A percentile compares a stretch with the other conserved stretches of the same genome.
Evolutionary conservation across 495 filamentous ascomycete genomes (phyloP).

Genomic region (Penicillium ucsense): DNA sequence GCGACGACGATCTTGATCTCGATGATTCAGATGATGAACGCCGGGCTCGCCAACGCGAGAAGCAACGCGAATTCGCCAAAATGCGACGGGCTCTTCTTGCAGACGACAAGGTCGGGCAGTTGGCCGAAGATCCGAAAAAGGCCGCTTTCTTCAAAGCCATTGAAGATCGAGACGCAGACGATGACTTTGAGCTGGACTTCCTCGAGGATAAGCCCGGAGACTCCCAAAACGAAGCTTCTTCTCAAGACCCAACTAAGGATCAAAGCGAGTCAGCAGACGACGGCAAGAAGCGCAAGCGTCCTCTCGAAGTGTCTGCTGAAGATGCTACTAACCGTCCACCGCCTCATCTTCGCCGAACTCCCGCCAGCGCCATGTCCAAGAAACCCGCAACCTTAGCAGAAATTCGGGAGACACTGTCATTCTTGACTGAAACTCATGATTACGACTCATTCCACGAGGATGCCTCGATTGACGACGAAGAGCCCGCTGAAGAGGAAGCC

Average conservation of each 20-base stretch:
- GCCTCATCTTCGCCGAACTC: conserved; percentile 56
- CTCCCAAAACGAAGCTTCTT: conserved; percentile 34
- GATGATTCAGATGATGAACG: conserved; percentile 82
- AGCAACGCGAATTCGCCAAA: conserved; percentile 78
- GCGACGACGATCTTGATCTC: conserved; percentile 65
- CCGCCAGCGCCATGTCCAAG: conserved; percentile 41
- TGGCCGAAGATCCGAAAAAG: conserved; percentile 85
- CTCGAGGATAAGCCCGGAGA: conserved; percentile 43
- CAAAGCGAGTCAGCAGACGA: conserved; percentile 15
- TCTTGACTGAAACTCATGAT: conserved; percentile 68
- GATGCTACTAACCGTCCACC: conserved; percentile 47
- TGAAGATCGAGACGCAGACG: conserved; percentile 71
- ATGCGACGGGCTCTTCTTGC: conserved; percentile 83
- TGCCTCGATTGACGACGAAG: conserved; percentile 31
- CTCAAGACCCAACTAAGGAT: conserved; percentile 31
- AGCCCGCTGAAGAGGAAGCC: conserved; percentile 22
- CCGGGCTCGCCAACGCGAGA: conserved; percentile 65
- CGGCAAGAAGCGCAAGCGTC: conserved; percentile 46
- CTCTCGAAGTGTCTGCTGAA: conserved; percentile 34
- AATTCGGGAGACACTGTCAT: conserved; percentile 69
- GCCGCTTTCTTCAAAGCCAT: conserved; percentile 82
- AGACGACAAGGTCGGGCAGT: conserved; percentile 84
- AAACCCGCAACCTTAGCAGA: conserved; percentile 63
- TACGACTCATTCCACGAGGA: conserved; percentile 42
- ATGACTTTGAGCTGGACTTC: conserved; percentile 71